phyloP scores from a whole-genome alignment of 2,329 filamentous ascomycete species.

The Exutisphaerella laricina region DNA sequence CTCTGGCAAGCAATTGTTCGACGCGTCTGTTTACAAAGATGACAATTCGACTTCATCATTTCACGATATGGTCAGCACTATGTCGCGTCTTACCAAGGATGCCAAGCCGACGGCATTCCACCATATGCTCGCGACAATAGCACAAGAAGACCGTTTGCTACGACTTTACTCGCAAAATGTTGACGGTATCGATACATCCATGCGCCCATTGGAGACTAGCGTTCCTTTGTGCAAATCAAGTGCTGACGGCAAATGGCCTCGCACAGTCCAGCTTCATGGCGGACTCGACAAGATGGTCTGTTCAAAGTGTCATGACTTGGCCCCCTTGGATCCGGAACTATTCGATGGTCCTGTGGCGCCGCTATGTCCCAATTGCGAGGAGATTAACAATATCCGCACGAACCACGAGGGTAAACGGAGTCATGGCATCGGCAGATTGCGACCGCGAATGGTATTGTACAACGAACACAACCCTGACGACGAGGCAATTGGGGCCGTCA shows the following conservation, averaged over 20 bases:
- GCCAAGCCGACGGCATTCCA: slow-evolving; percentile 86
- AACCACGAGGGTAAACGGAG: slow-evolving; percentile 76
- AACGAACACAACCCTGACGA: slow-evolving; percentile 97
- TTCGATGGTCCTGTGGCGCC: slow-evolving; percentile 84
- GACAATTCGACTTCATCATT: slow-evolving; percentile 83
- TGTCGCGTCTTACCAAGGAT: slow-evolving; percentile 70
- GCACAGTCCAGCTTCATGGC: slow-evolving; percentile 87
- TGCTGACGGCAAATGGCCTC: slow-evolving; percentile 80
- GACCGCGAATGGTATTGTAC: slow-evolving; percentile 92
- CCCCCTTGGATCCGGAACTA: slow-evolving; percentile 67
- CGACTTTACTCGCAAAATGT: slow-evolving; percentile 96
- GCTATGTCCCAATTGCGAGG: slow-evolving; percentile 67
- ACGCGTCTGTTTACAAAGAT: slow-evolving; percentile 95
- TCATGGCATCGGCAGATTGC: slow-evolving; percentile 83
- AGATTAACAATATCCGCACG: slow-evolving; percentile 69
- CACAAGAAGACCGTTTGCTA: slow-evolving; percentile 77
- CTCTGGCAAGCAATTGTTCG: slow-evolving; percentile 92
- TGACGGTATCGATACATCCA: slow-evolving; percentile 82
- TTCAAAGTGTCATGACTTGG: slow-evolving; percentile 77
- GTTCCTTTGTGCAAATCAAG: slow-evolving; percentile 64
- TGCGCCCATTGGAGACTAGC: slow-evolving; percentile 71
- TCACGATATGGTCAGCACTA: slow-evolving; percentile 89
- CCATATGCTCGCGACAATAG: slow-evolving; percentile 84
- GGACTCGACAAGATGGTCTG: slow-evolving; percentile 95
- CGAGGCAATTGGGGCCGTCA: slow-evolving; percentile 89